Evolutionary conservation across 2,329 filamentous ascomycete genomes (phyloP).

Genomic region (Pseudonectria buxi): DNA sequence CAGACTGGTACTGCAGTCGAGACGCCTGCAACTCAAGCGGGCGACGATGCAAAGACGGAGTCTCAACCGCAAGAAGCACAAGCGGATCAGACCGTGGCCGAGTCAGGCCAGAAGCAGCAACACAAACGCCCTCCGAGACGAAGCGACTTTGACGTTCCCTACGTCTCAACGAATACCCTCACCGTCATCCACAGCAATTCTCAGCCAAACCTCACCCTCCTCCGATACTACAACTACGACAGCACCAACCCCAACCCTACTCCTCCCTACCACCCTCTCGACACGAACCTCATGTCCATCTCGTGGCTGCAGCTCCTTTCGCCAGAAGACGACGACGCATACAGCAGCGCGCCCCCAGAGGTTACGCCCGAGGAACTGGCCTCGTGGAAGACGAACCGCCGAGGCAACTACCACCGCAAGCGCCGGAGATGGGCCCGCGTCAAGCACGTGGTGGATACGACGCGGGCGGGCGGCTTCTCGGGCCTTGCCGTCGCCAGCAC

Average conservation of each 20-base stretch:
- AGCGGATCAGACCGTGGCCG: constrained; percentile 2
- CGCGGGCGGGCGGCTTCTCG: constrained; percentile 69
- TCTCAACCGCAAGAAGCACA: constrained; percentile 6
- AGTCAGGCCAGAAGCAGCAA: constrained; percentile 13
- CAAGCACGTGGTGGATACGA: constrained; percentile 65
- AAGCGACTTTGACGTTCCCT: constrained; percentile 57
- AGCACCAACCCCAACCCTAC: constrained; percentile 53
- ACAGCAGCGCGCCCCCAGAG: constrained; percentile 56
- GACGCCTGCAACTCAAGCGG: neutral
- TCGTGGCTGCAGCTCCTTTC: constrained; percentile 89
- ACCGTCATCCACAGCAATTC: constrained; percentile 76
- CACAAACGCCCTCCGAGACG: constrained; percentile 23
- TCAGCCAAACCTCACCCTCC: constrained; percentile 78
- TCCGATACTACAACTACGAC: constrained; percentile 88
- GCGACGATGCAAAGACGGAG: constrained; percentile 2
- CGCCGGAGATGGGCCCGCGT: constrained; percentile 72
- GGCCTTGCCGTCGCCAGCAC: constrained; percentile 75
- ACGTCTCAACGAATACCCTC: constrained; percentile 64
- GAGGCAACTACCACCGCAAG: constrained; percentile 84
- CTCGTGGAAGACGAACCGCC: constrained; percentile 71
- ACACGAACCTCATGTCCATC: constrained; percentile 72
- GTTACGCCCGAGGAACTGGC: constrained; percentile 56
- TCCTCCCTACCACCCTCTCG: constrained; percentile 66
- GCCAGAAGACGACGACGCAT: constrained; percentile 68
- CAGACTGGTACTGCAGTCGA: constrained; percentile 4